A percentile compares a stretch with the other conserved stretches of the same genome.
Conservation (phyloP, 345 rosid species). For the Eucalyptus sp. region DNA sequence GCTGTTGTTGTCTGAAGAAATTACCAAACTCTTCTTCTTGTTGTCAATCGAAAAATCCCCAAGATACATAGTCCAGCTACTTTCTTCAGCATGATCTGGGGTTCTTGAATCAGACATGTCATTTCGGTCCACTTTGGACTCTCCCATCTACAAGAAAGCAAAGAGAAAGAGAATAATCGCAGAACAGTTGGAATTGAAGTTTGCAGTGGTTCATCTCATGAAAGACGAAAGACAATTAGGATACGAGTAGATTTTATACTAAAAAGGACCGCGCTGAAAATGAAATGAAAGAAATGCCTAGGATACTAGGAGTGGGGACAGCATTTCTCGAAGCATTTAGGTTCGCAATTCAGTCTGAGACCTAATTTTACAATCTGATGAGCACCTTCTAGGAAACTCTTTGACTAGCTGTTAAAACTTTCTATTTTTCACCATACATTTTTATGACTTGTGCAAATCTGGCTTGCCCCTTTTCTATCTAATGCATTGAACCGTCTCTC, state of each 20-base stretch:
- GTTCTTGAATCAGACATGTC: background rate
- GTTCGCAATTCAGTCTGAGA: background rate
- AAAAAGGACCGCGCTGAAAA: background rate
- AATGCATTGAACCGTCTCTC: background rate
- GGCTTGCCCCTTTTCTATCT: background rate
- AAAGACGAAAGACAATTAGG: background rate
- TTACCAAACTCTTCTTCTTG: background rate
- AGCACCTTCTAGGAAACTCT: background rate
- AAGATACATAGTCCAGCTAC: conserved; percentile 53
- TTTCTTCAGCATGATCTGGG: conserved; percentile 11
- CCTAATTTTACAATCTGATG: background rate
- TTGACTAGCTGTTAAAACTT: background rate
- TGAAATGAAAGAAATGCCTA: background rate
- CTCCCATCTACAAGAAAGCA: background rate
- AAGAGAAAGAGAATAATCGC: background rate
- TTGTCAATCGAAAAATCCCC: conserved; percentile 16
- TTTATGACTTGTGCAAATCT: background rate
- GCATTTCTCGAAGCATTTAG: background rate
- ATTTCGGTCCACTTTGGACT: background rate
- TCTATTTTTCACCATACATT: background rate
- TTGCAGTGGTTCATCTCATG: background rate
- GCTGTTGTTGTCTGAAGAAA: background rate
- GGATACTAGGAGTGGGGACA: background rate
- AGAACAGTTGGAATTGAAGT: background rate
- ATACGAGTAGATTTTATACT: background rate